Base-by-base conservation (phyloP, 495 filamentous ascomycete genomes). In the Penicillium simplicissimum region DNA sequence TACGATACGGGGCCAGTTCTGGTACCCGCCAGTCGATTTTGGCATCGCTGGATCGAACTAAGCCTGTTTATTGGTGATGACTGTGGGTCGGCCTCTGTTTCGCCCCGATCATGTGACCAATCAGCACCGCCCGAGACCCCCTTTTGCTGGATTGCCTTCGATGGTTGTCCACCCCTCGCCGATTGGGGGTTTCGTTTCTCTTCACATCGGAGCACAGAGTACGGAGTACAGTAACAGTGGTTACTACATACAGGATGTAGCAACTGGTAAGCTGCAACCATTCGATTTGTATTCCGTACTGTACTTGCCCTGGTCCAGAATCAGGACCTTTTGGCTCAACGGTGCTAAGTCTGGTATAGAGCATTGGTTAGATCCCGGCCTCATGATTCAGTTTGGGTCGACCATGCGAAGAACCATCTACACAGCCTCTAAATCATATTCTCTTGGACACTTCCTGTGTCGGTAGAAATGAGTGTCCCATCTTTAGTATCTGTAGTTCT, bases 11-110 rank as follows among this genome's bases (percentile, higher is more conserved):
- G 28, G 28, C 28, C 2, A 6, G 23, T 49, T 49, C 52, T 52
- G 21, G 47, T 59, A 52, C 31, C 15, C 47, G 28, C n/a, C 25
- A 38, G 58, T 55, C 51, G 13, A 54, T 34, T 54, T 38, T 47
- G 33, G 37, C 49, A 60, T 54, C 51, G 25, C 58, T 35, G 58
- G 37, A n/a, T 8, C 13, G 11, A 47, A 42, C 0, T 7, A 3
- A 0, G 0, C 36, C 23, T 25, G 23, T 1, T 54, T 34, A 65
- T 65, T 65, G 63, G 63, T 5, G 4, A 0, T 0, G 0, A 3
- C 11, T 14, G 25, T 31, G 45, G 45, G 14, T 8, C 45, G 11
- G 15, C 10, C 45, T 31, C 11, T 49, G 8, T 31, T 49, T 49
- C 45, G 45, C 45, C 23, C 45, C 13, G 7, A 2, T n/a, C 2